These are phyloP conservation scores for Cynanchum wilfordii DNA, from an alignment of 257 asterid species.

Conservation along the genomic window DNA sequence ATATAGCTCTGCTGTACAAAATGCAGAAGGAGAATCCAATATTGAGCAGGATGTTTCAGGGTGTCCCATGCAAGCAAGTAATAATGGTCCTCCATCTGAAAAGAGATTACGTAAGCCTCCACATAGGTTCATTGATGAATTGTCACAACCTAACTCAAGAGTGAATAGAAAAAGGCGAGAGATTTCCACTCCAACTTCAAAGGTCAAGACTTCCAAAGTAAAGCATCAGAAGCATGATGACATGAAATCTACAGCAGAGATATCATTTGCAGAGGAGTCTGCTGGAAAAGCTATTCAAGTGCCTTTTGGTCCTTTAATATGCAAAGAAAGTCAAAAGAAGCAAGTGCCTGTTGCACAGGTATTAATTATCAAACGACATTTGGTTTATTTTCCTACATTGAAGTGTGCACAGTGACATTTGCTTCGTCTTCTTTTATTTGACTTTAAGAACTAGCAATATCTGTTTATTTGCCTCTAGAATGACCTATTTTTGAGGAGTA, in stretches of 20 bases:
- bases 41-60: constrained; percentile 26
- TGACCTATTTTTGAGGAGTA: neutral
- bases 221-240: constrained; percentile 45
- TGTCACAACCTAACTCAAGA: constrained; percentile 44
- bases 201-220: constrained; percentile 38
- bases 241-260: constrained; percentile 33
- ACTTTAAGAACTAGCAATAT: neutral
- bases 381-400: neutral
- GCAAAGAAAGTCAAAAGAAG: constrained; percentile 39
- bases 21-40: constrained; percentile 20
- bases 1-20: constrained; percentile 18
- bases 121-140: constrained; percentile 80
- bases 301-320: constrained; percentile 73
- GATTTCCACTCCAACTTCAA: constrained; percentile 34
- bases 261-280: constrained; percentile 46
- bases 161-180: constrained; percentile 38
- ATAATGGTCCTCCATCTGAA: constrained; percentile 28
- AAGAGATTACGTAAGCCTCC: constrained; percentile 94
- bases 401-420: neutral
- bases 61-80: constrained; percentile 21
- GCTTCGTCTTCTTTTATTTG: neutral
- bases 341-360: constrained; percentile 19
- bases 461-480: neutral
- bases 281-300: constrained; percentile 81
- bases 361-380: neutral